Evolutionary conservation across 2,329 filamentous ascomycete species (phyloP).

Genomic region (Aspergillus nomiae): DNA sequence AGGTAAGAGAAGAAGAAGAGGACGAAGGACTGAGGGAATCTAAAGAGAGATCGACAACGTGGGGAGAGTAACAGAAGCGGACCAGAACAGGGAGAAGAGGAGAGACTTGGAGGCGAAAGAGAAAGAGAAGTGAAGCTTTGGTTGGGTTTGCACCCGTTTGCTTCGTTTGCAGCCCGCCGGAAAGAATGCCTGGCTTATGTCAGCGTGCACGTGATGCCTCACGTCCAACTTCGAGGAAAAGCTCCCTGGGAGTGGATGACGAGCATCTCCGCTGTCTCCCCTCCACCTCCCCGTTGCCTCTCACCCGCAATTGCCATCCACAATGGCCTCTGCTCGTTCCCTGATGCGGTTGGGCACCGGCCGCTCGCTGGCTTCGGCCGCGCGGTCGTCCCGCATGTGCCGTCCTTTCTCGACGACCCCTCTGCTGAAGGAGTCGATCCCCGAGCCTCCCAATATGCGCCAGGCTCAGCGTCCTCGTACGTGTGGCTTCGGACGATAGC

Average conservation of each 20-base stretch:
- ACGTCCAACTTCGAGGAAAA: conserved; percentile 22
- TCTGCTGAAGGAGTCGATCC: conserved; percentile 53
- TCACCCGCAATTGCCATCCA: conserved; percentile 34
- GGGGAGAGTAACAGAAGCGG: conserved; percentile 11
- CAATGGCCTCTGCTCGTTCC: conserved; percentile 49
- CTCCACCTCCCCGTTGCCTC: conserved; percentile 21
- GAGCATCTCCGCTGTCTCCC: conserved; percentile 21
- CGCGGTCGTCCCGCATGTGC: conserved; percentile 35
- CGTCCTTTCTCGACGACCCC: conserved; percentile 44
- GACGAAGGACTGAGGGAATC: conserved; percentile 5
- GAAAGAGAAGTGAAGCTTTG: conserved; percentile 26
- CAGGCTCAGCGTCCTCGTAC: conserved; percentile 57
- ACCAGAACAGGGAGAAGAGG: conserved; percentile 20
- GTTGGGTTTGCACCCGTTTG: conserved; percentile 26
- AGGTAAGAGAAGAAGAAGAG: conserved; percentile 3
- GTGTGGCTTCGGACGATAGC: conserved; percentile 26
- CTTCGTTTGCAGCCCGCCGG: conserved; percentile 18
- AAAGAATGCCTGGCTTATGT: conserved; percentile 17
- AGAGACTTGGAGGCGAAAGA: conserved; percentile 23
- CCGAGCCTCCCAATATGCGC: conserved; percentile 68
- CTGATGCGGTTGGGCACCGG: conserved; percentile 46
- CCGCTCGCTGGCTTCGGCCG: conserved; percentile 40
- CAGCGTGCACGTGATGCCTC: conserved; percentile 23
- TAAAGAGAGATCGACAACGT: conserved; percentile 15
- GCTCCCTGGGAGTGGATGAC: conserved; percentile 14